A percentile compares a stretch with the other conserved stretches of the same genome.
These are phyloP conservation scores for Cenchrus americanus DNA, from an alignment of 176 grass and related monocot genomes.

Conservation along the genomic window DNA sequence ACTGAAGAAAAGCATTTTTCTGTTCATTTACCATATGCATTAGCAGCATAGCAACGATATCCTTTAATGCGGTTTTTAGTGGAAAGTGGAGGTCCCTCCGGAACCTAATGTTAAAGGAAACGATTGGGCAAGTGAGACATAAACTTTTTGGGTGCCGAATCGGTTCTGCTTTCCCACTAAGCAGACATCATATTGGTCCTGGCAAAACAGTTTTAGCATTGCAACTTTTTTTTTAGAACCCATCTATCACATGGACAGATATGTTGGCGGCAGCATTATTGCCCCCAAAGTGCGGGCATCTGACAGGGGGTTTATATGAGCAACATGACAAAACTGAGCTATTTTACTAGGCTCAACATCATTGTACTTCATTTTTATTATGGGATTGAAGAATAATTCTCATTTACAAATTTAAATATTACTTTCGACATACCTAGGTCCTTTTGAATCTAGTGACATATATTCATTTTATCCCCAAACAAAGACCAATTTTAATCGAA, in stretches of 20 bases:
- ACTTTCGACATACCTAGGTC: background rate
- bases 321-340: background rate
- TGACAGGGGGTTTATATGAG: background rate
- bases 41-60: conserved; percentile 28
- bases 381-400: background rate
- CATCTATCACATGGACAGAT: background rate
- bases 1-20: conserved; percentile 33
- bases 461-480: background rate
- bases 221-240: background rate
- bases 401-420: background rate
- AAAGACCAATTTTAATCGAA: background rate
- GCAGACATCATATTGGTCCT: conserved; percentile 37
- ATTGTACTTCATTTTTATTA: background rate
- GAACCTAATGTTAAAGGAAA: background rate
- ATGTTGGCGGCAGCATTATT: background rate
- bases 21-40: conserved; percentile 33
- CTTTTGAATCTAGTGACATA: background rate
- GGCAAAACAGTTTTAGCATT: conserved; percentile 19
- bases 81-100: conserved; percentile 27
- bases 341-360: background rate
- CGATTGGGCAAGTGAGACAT: conserved; percentile 38
- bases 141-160: conserved; percentile 40
- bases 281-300: conserved; percentile 12
- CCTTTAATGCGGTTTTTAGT: conserved; percentile 1
- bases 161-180: conserved; percentile 36